Base-by-base conservation (phyloP, 2,329 filamentous ascomycete species). In the Fusarium poae region DNA sequence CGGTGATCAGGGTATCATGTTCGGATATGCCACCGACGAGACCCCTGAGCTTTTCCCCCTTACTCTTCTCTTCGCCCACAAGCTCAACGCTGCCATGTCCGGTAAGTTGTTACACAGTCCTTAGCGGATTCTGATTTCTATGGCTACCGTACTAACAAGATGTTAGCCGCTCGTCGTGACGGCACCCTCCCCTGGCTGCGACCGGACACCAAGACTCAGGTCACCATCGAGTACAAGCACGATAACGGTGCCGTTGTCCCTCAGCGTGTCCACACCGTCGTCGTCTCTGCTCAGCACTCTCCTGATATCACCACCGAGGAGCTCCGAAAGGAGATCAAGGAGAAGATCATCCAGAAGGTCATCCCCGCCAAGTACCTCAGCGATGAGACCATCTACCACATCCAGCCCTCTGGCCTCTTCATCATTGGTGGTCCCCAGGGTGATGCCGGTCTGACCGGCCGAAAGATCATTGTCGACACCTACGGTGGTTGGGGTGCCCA, bases 1-100 rank as follows among this genome's bases (percentile, higher is more conserved):
- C 70, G 96, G 96, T 91, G 96, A 99, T 85, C 96, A 99, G 88
- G 96, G 96, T 88, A 97, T 99, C 88, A 99, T 99, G 96, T 99
- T 99, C 84, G 96, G 96, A 78, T 99, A 99, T 88, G 96, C 96
- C 82, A 97, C 96, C 78, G 96, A 99, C 79, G 96, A 99, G 89
- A 98, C 96, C 77, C 94, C 95, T 68, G 96, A 99, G 86, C 89
- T 97, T 76, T 92, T 98, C 81, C 96, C 96, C 74, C 87, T 99
- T 78, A 98, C 95, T 77, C 88, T 98, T 75, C 89, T 95, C 78
- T 90, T 98, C 79, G 92, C 96, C 78, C 96, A 99, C 90, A 94
- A 94, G 88, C 92, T 99, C 77, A 99, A 99, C 86, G 88, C 91
- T 79, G 93, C 93, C 82, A 97, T 99, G 94, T 39, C 35, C 11